Percentiles rank a stretch among this genome's conserved stretches.
Conservation (phyloP, 306 rosid genomes). For the Vachellia pachyceras region DNA sequence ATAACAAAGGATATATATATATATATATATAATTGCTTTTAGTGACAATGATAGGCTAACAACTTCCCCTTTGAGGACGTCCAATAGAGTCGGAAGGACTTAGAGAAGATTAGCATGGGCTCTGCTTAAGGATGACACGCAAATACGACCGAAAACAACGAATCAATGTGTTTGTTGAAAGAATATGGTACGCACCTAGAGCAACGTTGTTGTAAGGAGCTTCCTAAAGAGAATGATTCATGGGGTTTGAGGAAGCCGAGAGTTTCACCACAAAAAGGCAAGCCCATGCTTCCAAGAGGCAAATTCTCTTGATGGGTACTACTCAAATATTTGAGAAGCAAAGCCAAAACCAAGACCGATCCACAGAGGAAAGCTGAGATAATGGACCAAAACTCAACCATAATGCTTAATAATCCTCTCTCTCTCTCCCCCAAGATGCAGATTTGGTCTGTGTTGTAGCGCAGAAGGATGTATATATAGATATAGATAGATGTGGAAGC, state of each 20-base stretch:
- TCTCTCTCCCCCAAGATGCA: slow-evolving; percentile 9
- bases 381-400: slow-evolving; percentile 42
- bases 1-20: neutral
- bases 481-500: neutral
- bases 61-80: neutral
- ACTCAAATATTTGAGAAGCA: slow-evolving; percentile 43
- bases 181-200: slow-evolving; percentile 47
- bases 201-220: slow-evolving; percentile 62
- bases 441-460: slow-evolving; percentile 2
- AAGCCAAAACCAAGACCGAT: slow-evolving; percentile 36
- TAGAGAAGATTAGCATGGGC: too few species aligned
- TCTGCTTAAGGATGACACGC: too few species aligned
- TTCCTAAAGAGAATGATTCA: slow-evolving; percentile 63
- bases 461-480: neutral
- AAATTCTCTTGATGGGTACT: slow-evolving; percentile 25
- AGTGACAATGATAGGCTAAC: slow-evolving; percentile 6
- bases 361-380: slow-evolving; percentile 41
- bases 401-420: slow-evolving; percentile 28
- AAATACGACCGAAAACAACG: too few species aligned
- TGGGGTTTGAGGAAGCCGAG: slow-evolving; percentile 75
- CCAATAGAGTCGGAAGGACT: too few species aligned
- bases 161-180: neutral
- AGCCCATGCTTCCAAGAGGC: slow-evolving; percentile 77
- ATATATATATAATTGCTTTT: neutral
- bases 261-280: slow-evolving; percentile 72